These are phyloP conservation scores for Microcyclosporella mali DNA, from an alignment of 2,329 filamentous ascomycete genomes.

Conservation along the genomic window DNA sequence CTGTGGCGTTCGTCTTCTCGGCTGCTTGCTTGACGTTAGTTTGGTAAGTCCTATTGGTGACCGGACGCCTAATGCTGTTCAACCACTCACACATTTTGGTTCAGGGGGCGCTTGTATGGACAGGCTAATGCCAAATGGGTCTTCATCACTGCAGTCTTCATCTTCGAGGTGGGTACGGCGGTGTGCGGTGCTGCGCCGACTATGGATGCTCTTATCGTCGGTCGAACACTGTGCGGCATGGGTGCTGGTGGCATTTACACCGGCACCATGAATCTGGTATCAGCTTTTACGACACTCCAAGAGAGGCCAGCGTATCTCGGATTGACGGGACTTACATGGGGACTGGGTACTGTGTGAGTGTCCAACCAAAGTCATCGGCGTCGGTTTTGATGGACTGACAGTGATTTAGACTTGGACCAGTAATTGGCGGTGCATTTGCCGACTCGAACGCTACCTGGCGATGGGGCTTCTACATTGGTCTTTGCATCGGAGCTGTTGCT, in stretches of 20 bases:
- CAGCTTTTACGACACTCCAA: too few relatives aligned
- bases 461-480: constrained; percentile 43
- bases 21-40: too few relatives aligned
- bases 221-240: constrained; percentile 28
- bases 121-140: constrained; percentile 19
- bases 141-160: constrained; percentile 4
- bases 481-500: constrained; percentile 30
- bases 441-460: constrained; percentile 22
- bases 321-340: constrained; percentile 31
- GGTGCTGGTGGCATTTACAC: constrained; percentile 31
- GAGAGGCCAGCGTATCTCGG: constrained; percentile 24
- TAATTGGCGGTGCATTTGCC: constrained; percentile 30
- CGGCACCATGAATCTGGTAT: too few relatives aligned
- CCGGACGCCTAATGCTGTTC: too few relatives aligned
- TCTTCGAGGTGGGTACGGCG: constrained; percentile 27
- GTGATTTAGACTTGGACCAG: constrained; percentile 28
- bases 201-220: constrained; percentile 29
- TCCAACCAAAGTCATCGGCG: constrained; percentile 4
- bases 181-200: constrained; percentile 31
- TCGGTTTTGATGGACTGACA: constrained; percentile 34
- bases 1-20: too few relatives aligned
- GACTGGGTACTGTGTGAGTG: background rate
- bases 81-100: too few relatives aligned
- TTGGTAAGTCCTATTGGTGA: too few relatives aligned
- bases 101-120: too few relatives aligned